These are phyloP conservation scores for Coniella lustricola DNA, from an alignment of 2,329 filamentous ascomycete genomes.

Conservation along the genomic window DNA sequence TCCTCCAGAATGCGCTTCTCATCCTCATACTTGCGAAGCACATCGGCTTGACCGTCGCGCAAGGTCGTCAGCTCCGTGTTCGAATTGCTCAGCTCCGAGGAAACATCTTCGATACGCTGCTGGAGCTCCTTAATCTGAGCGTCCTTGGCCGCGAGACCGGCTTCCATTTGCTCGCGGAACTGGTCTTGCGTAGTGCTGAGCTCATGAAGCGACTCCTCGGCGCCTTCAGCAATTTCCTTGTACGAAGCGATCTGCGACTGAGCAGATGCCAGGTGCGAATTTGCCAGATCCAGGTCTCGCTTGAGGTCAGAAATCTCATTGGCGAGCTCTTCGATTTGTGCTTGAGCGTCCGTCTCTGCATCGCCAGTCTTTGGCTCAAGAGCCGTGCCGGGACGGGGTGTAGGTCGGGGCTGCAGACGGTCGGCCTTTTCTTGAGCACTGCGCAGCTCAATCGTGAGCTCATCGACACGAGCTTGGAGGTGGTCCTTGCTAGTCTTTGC, in stretches of 20 bases:
- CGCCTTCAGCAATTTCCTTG: conserved; percentile 76
- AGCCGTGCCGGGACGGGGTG: conserved; percentile 46
- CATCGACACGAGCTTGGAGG: conserved; percentile 79
- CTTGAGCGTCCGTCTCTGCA: conserved; percentile 45
- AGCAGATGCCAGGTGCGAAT: conserved; percentile 71
- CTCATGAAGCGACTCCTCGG: conserved; percentile 80
- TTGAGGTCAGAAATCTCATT: conserved; percentile 81
- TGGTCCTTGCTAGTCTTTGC: conserved; percentile 86
- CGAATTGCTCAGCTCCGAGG: conserved; percentile 69
- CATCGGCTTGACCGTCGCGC: conserved; percentile 73
- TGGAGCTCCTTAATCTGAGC: conserved; percentile 72
- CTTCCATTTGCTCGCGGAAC: conserved; percentile 80
- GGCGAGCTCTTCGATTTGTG: conserved; percentile 70
- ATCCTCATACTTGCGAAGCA: conserved; percentile 63
- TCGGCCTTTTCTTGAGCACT: conserved; percentile 83
- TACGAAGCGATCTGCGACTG: conserved; percentile 81
- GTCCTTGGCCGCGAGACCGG: conserved; percentile 69
- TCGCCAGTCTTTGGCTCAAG: conserved; percentile 33
- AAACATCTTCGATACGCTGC: conserved; percentile 76
- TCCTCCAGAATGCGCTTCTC: conserved; percentile 74
- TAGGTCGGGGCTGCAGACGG: conserved; percentile 73
- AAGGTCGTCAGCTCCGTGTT: conserved; percentile 77
- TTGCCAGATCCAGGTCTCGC: conserved; percentile 75
- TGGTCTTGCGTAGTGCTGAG: conserved; percentile 76
- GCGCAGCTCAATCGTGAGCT: conserved; percentile 79